These are phyloP conservation scores for Trichoderma guizhouense DNA, from an alignment of 2,329 filamentous ascomycete genomes.

Conservation along the genomic window DNA sequence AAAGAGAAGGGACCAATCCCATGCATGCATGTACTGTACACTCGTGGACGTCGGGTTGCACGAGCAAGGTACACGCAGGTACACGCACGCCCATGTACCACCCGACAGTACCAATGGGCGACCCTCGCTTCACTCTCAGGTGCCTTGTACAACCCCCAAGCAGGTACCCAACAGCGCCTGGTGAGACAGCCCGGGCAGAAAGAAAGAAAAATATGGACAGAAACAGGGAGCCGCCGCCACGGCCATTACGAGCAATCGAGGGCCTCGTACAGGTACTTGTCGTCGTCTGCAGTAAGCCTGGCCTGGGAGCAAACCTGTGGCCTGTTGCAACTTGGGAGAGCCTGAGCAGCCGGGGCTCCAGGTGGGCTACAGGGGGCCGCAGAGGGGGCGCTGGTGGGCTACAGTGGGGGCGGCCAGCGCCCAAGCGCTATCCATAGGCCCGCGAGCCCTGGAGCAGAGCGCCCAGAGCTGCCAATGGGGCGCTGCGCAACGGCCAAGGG, in stretches of 20 bases:
- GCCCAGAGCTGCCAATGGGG: conserved; percentile 3
- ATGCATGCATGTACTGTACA: neutral
- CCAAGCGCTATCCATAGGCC: conserved; percentile 6
- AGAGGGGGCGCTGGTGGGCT: neutral
- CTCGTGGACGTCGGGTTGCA: neutral
- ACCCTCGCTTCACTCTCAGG: neutral
- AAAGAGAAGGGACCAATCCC: neutral
- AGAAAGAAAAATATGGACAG: neutral
- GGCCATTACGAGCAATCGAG: neutral
- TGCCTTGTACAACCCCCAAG: neutral
- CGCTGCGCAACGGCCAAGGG: neutral
- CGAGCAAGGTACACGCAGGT: neutral
- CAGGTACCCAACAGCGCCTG: neutral
- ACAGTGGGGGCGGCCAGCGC: conserved; percentile 1
- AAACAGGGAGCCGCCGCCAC: neutral
- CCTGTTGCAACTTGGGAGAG: neutral
- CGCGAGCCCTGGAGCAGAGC: conserved; percentile 2
- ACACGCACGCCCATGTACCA: neutral
- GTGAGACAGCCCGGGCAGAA: neutral
- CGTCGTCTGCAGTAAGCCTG: neutral
- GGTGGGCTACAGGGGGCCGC: conserved; percentile 1
- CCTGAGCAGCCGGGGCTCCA: neutral
- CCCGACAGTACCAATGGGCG: neutral
- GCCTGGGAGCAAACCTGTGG: neutral
- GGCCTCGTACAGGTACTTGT: neutral